Base-by-base conservation (phyloP, 163 green algal genomes). In the Volvox carteri region DNA sequence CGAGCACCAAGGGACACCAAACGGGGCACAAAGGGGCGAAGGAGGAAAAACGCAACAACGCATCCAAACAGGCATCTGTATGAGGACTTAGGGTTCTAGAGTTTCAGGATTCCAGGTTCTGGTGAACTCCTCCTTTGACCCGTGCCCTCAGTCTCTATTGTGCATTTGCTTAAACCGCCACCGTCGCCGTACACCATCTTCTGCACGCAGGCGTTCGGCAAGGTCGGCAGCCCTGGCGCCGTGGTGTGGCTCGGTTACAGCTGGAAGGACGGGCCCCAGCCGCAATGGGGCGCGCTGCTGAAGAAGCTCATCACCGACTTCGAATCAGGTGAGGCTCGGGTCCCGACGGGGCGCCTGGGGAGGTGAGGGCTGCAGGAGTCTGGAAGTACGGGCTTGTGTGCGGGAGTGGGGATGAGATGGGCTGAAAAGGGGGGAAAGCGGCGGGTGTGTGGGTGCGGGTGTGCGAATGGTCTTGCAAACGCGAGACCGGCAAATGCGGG, bases 181-280 rank as follows among this genome's bases (percentile, higher is more conserved):
- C 12, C 12, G 50, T 25, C 12, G 14, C 16, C 50, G 16, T 12
- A 12, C 16, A 16, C 50, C n/a, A n/a, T 60, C 16, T 12, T 60
- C 9, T 44, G 37, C 37, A 7, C 54, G 25, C 58, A 86, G 78
- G 78, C 78, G 2, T 86, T 86, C 58, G 58, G 58, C 41, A 62
- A 62, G 12, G 58, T 68, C 33, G 78, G 78, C 60, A 41, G 12
- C n/a, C 58, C 39, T n/a, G 78, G 78, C 58, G 78, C 78, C 5
- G 78, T 86, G 4, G 58, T 86, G 78, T 86, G 78, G 78, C 78
- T 86, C 12, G 78, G 78, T 58, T 86, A 86, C 78, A 86, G 78
- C 78, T 86, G 78, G 78, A 62, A 62, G 58, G 78, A 76, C 78
- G 78, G 78, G 33, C 28, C 58, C 1, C 78, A 86, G 58, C 39